Percentiles rank a stretch among this genome's conserved stretches.
These are phyloP conservation scores for Serpula lacrymans DNA, from an alignment of 768 basidiomycete genomes.

Conservation along the genomic window DNA sequence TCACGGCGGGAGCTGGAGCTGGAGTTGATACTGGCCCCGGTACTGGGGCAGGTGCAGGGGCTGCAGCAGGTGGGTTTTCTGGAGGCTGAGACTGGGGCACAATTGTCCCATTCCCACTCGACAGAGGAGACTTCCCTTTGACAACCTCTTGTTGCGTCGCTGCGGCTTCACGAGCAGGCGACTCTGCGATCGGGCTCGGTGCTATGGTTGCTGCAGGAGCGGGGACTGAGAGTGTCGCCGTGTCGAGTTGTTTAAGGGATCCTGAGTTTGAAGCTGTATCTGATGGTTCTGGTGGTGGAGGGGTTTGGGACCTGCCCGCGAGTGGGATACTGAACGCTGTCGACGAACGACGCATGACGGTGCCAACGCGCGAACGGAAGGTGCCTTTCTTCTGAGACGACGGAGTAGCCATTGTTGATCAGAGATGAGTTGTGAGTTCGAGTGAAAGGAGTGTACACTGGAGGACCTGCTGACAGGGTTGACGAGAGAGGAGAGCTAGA, in stretches of 20 bases:
- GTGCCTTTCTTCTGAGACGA: slow-evolving; percentile 32
- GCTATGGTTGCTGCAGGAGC: slow-evolving; percentile 19
- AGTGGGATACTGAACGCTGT: slow-evolving; percentile 44
- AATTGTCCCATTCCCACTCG: slow-evolving; percentile 23
- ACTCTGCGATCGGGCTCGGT: slow-evolving; percentile 70
- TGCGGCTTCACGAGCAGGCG: slow-evolving; percentile 57
- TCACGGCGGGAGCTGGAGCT: slow-evolving; percentile 7
- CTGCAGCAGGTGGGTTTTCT: slow-evolving; percentile 3
- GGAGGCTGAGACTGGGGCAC: slow-evolving; percentile 13
- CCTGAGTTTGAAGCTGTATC: slow-evolving; percentile 22
- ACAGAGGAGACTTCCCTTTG: slow-evolving; percentile 43
- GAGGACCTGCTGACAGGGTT: no score
- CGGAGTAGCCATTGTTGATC: no score
- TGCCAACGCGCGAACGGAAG: slow-evolving; percentile 59
- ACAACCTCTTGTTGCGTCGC: slow-evolving; percentile 30
- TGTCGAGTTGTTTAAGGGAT: slow-evolving; percentile 32
- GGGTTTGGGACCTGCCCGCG: slow-evolving; percentile 26
- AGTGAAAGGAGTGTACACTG: no score
- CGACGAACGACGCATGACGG: slow-evolving; percentile 59
- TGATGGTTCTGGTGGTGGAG: slow-evolving; percentile 23
- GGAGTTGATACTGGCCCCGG: slow-evolving; percentile 9
- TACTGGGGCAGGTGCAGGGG: slow-evolving; percentile 3
- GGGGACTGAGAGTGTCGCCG: slow-evolving; percentile 26
- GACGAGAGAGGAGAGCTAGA: slow-evolving; percentile 17
- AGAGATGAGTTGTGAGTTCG: no score